These are phyloP conservation scores for Cicer judaicum DNA, from an alignment of 306 rosid genomes.

Conservation along the genomic window DNA sequence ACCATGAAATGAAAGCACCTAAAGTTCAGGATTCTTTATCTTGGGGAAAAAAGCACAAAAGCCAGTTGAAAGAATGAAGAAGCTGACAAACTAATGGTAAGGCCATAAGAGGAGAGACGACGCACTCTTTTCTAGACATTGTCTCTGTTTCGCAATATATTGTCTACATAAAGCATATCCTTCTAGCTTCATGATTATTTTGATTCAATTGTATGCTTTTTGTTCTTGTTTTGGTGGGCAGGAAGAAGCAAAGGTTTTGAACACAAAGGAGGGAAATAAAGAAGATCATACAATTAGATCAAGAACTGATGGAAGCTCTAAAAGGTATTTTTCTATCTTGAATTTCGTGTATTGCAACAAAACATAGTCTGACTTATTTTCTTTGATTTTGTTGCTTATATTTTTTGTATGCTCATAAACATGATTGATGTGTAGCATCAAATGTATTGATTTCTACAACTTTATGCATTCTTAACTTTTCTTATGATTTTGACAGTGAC, in stretches of 20 bases:
- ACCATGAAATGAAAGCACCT: slow-evolving; percentile 76
- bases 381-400: neutral
- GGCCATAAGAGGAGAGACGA: slow-evolving; percentile 35
- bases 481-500: slow-evolving; percentile 32
- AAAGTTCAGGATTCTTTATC: slow-evolving; percentile 73
- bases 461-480: slow-evolving; percentile 11
- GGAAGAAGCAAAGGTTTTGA: slow-evolving; percentile 76
- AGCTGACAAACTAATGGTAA: slow-evolving; percentile 82
- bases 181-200: slow-evolving; percentile 39
- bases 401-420: slow-evolving; percentile 20
- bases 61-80: slow-evolving; percentile 80
- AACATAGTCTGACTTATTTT: slow-evolving; percentile 1
- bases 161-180: slow-evolving; percentile 27
- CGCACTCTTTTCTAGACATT: neutral
- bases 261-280: slow-evolving; percentile 50
- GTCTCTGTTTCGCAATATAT: neutral
- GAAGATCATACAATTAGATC: slow-evolving; percentile 48
- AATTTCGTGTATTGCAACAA: slow-evolving; percentile 31
- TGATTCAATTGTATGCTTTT: slow-evolving; percentile 13
- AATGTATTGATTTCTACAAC: slow-evolving; percentile 19
- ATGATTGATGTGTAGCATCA: slow-evolving; percentile 30
- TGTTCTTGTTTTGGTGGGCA: slow-evolving; percentile 43
- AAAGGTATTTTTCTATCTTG: slow-evolving; percentile 58
- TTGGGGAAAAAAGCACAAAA: slow-evolving; percentile 68
- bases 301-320: slow-evolving; percentile 54